These are phyloP conservation scores for Dendrobium huoshanense DNA, from an alignment of 106 monocot genomes.

Conservation along the genomic window DNA sequence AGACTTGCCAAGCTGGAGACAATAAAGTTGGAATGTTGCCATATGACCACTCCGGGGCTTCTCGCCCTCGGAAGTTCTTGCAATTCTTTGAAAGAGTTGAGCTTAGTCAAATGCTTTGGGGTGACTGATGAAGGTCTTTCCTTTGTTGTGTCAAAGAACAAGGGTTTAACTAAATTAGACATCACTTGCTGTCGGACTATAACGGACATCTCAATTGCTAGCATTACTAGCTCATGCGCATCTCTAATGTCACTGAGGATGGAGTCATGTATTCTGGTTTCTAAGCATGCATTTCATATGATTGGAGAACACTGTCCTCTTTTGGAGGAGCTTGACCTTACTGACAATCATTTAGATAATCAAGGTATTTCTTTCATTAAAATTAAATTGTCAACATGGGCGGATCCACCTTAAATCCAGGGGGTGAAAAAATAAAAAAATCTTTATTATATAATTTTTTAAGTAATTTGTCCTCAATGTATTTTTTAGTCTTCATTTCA, in stretches of 20 bases:
- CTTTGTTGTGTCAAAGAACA: conserved; percentile 41
- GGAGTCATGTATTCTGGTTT: conserved; percentile 74
- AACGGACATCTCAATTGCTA: conserved; percentile 42
- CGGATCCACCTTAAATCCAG: too few relatives aligned
- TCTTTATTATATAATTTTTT: too few relatives aligned
- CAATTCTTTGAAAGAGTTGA: conserved; percentile 47
- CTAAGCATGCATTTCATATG: conserved; percentile 35
- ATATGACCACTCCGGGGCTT: conserved; percentile 34
- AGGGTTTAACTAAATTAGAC: conserved; percentile 57
- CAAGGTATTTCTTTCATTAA: conserved; percentile 33
- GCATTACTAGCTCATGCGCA: conserved; percentile 52
- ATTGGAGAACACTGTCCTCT: conserved; percentile 52
- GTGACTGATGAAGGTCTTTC: conserved; percentile 70
- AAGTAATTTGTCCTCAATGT: too few relatives aligned
- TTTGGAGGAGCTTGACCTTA: conserved; percentile 73
- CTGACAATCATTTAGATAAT: conserved; percentile 75
- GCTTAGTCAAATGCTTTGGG: conserved; percentile 74
- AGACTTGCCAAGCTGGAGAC: conserved; percentile 37
- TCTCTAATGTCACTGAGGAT: conserved; percentile 60
- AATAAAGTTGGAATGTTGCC: conserved; percentile 60
- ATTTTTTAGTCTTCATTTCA: too few relatives aligned
- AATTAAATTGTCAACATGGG: not conserved
- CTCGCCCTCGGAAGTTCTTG: conserved; percentile 38
- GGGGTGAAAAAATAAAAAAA: too few relatives aligned
- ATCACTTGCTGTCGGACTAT: conserved; percentile 75